Conservation (phyloP, 371 early-diverging fungal species). For the Mortierella sp. region DNA sequence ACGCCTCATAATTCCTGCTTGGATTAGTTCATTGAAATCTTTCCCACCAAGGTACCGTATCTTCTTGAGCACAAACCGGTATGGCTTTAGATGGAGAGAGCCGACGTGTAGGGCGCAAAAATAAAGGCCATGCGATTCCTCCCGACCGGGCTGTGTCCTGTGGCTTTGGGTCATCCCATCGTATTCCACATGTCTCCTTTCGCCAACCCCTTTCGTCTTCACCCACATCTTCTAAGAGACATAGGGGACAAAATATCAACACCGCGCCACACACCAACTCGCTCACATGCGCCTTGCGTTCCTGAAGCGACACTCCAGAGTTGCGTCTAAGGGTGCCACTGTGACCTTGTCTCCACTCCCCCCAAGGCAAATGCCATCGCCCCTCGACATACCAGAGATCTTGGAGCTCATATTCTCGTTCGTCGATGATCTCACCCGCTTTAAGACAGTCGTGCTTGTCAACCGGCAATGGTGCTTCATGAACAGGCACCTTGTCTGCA, state of each 20-base stretch:
- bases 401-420: background rate
- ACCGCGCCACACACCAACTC: background rate
- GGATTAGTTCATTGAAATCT: slow-evolving; percentile 80
- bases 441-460: background rate
- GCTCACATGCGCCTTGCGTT: slow-evolving; percentile 4
- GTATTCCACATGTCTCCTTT: background rate
- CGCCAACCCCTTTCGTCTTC: background rate
- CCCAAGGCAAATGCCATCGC: background rate
- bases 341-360: background rate
- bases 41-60: slow-evolving; percentile 69
- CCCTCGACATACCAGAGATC: slow-evolving; percentile 13
- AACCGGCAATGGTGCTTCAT: slow-evolving; percentile 9
- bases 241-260: background rate
- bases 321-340: background rate
- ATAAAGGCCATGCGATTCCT: no score
- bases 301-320: background rate
- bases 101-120: no score
- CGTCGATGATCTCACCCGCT: background rate
- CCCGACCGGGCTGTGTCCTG: no score
- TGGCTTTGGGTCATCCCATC: no score
- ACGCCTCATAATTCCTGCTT: background rate
- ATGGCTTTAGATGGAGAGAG: slow-evolving; percentile 57
- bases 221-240: background rate
- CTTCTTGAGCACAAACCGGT: slow-evolving; percentile 66
- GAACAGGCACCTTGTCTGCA: background rate